A percentile compares a stretch with the other conserved stretches of the same genome.
Conservation (phyloP, 2,329 filamentous ascomycete genomes). For the Nannizziopsis arthrosporioides region DNA sequence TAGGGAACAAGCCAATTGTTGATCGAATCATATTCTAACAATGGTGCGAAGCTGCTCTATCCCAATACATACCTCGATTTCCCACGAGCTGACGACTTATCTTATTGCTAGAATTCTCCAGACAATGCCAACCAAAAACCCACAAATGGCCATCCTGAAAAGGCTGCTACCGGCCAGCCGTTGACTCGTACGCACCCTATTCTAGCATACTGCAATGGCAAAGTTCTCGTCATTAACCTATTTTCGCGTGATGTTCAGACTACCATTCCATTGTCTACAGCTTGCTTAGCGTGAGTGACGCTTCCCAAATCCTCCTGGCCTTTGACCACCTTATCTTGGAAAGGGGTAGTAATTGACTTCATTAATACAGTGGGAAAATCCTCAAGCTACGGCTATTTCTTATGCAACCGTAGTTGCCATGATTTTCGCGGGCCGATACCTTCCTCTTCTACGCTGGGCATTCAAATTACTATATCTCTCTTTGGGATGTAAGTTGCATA, state of each 20-base stretch:
- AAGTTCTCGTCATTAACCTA: background rate
- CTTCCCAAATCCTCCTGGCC: background rate
- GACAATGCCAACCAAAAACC: constrained; percentile 18
- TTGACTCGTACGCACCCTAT: constrained; percentile 44
- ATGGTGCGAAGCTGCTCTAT: background rate
- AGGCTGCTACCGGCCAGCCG: constrained; percentile 41
- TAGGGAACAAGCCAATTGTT: background rate
- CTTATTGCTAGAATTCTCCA: constrained; percentile 1
- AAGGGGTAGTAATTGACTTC: constrained; percentile 1
- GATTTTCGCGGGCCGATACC: constrained; percentile 53
- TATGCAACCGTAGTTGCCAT: constrained; percentile 45
- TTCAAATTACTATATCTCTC: constrained; percentile 50
- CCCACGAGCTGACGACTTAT: background rate
- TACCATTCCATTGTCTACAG: constrained; percentile 58
- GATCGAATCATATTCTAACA: constrained; percentile 1
- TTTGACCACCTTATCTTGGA: background rate
- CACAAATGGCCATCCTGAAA: constrained; percentile 39
- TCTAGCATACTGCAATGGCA: background rate
- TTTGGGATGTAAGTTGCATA: constrained; percentile 41
- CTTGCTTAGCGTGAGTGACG: constrained; percentile 46
- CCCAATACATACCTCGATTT: background rate
- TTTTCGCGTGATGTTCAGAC: constrained; percentile 29
- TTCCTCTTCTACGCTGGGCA: constrained; percentile 50
- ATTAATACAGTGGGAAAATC: constrained; percentile 48
- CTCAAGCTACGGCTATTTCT: constrained; percentile 50